These are phyloP conservation scores for Diplodia mutila DNA, from an alignment of 2,329 filamentous ascomycete species.

Conservation along the genomic window DNA sequence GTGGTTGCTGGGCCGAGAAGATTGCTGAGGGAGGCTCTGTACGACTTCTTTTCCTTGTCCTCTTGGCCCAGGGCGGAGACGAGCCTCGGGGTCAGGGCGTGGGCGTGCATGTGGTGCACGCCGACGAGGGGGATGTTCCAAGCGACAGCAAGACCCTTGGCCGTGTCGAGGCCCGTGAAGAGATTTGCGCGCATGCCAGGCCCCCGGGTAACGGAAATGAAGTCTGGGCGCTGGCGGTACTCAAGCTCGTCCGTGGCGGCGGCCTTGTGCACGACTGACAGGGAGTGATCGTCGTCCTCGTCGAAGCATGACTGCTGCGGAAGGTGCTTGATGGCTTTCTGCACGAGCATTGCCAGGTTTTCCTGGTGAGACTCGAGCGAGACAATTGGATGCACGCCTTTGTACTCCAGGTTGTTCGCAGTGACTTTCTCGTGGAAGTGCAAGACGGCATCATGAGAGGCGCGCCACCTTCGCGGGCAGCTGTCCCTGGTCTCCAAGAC, in stretches of 20 bases:
- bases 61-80: conserved; percentile 55
- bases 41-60: neutral
- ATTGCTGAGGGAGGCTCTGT: neutral
- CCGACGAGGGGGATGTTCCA: conserved; percentile 83
- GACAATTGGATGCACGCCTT: conserved; percentile 78
- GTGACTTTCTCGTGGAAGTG: conserved; percentile 83
- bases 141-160: conserved; percentile 83
- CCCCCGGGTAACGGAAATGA: conserved; percentile 86
- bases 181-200: conserved; percentile 86
- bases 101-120: conserved; percentile 91
- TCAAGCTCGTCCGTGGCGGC: neutral
- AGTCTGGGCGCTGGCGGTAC: conserved; percentile 64
- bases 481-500: conserved; percentile 60
- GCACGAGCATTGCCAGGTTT: conserved; percentile 69
- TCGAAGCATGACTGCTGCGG: conserved; percentile 36
- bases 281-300: neutral
- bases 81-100: conserved; percentile 84
- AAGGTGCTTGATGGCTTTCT: conserved; percentile 63
- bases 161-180: conserved; percentile 75
- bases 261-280: neutral
- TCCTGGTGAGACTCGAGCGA: conserved; percentile 76
- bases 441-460: conserved; percentile 55
- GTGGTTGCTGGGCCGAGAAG: neutral
- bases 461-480: conserved; percentile 25
- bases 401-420: conserved; percentile 73